phyloP scores from a whole-genome alignment of 805 yeast species.

The Yamadazyma endophytica region DNA sequence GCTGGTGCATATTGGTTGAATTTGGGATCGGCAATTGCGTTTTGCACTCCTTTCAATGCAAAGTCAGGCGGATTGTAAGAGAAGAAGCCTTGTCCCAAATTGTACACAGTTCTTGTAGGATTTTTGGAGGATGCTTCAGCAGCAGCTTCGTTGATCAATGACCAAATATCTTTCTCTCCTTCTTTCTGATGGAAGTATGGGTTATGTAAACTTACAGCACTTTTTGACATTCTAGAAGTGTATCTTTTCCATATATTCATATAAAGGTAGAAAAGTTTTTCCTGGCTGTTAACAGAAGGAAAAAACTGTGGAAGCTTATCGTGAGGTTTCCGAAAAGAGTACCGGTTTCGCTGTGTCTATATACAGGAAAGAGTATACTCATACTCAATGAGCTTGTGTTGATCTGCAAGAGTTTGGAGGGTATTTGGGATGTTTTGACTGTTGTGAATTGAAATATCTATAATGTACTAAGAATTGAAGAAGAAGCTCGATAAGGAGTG shows the following conservation, averaged over 20 bases:
- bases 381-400: too few species aligned
- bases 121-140: conserved; percentile 67
- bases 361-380: too few species aligned
- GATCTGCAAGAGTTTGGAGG: too few species aligned
- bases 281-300: too few species aligned
- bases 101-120: conserved; percentile 70
- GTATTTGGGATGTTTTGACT: too few species aligned
- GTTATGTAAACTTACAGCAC: conserved; percentile 37
- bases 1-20: conserved; percentile 93
- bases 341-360: too few species aligned
- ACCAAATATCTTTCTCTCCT: conserved; percentile 88
- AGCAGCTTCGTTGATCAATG: conserved; percentile 91
- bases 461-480: too few species aligned
- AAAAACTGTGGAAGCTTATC: conserved; percentile 4
- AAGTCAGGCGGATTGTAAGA: conserved; percentile 95
- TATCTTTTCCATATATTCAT: background rate
- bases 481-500: too few species aligned
- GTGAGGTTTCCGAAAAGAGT: too few species aligned
- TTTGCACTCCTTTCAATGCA: conserved; percentile 76
- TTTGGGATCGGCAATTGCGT: conserved; percentile 67
- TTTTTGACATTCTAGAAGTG: conserved; percentile 3
- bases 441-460: too few species aligned
- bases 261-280: conserved; percentile 1
- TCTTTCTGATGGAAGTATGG: conserved; percentile 59
- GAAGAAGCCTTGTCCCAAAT: conserved; percentile 96